phyloP scores from a whole-genome alignment of 306 rosid genomes.

The Ceratonia siliqua region DNA sequence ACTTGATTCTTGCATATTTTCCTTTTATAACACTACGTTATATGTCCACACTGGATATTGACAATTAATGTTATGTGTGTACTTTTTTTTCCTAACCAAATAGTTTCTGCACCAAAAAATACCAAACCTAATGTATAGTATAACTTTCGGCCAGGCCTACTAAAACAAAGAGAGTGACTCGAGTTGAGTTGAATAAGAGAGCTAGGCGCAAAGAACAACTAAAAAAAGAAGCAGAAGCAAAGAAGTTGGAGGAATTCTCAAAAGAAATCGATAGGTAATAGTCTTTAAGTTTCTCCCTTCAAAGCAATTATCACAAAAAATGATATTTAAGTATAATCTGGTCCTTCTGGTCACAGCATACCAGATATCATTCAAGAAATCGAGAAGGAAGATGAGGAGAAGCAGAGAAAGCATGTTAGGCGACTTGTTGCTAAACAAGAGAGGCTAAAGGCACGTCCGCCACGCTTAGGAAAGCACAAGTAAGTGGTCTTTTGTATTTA shows the following conservation, averaged over 20 bases:
- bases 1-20: background rate
- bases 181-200: constrained; percentile 74
- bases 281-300: background rate
- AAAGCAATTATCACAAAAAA: background rate
- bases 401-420: constrained; percentile 61
- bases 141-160: constrained; percentile 47
- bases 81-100: background rate
- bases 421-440: constrained; percentile 74
- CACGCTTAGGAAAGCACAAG: constrained; percentile 91
- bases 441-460: constrained; percentile 66
- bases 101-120: background rate
- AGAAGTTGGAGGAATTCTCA: constrained; percentile 55
- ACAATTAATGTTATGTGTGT: background rate
- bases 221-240: constrained; percentile 59
- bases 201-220: constrained; percentile 63
- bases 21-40: background rate
- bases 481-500: constrained; percentile 38
- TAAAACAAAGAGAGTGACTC: constrained; percentile 69
- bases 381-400: constrained; percentile 73
- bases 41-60: background rate
- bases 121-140: constrained; percentile 31
- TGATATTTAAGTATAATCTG: background rate
- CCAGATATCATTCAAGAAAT: constrained; percentile 70
- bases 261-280: constrained; percentile 83
- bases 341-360: constrained; percentile 51